phyloP scores from a whole-genome alignment of 345 rosid genomes.

The Populus simonii region DNA sequence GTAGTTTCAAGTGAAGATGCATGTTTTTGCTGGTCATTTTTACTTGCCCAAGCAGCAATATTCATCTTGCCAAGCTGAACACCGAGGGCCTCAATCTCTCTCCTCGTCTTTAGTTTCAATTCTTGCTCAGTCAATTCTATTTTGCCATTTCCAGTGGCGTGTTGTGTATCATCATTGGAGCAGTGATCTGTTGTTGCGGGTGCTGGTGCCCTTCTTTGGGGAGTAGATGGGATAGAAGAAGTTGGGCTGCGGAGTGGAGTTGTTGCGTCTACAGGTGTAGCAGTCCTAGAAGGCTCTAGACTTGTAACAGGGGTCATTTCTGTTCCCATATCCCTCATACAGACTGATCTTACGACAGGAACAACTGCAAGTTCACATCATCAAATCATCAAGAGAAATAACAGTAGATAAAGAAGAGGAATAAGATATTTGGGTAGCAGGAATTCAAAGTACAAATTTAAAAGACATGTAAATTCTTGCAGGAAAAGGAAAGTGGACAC shows the following conservation, averaged over 20 bases:
- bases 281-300: slow-evolving; percentile 73
- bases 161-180: slow-evolving; percentile 30
- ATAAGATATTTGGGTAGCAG: neutral
- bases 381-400: neutral
- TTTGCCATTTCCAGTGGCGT: slow-evolving; percentile 18
- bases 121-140: slow-evolving; percentile 62
- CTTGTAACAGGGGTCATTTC: slow-evolving; percentile 75
- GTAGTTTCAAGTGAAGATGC: slow-evolving; percentile 23
- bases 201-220: slow-evolving; percentile 46
- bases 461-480: neutral
- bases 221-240: slow-evolving; percentile 68
- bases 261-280: slow-evolving; percentile 61
- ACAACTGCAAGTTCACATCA: slow-evolving; percentile 33
- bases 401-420: neutral
- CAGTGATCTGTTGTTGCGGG: slow-evolving; percentile 38
- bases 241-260: slow-evolving; percentile 72
- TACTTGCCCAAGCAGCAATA: slow-evolving; percentile 81
- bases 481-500: neutral
- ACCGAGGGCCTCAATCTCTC: slow-evolving; percentile 73
- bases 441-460: neutral
- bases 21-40: slow-evolving; percentile 54
- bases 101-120: slow-evolving; percentile 61
- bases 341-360: slow-evolving; percentile 60
- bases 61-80: slow-evolving; percentile 81
- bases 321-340: slow-evolving; percentile 83